Percentiles rank a stretch among this genome's conserved stretches.
phyloP scores from a whole-genome alignment of 2,329 filamentous ascomycete genomes.

The Phyllosticta citrichinensis region DNA sequence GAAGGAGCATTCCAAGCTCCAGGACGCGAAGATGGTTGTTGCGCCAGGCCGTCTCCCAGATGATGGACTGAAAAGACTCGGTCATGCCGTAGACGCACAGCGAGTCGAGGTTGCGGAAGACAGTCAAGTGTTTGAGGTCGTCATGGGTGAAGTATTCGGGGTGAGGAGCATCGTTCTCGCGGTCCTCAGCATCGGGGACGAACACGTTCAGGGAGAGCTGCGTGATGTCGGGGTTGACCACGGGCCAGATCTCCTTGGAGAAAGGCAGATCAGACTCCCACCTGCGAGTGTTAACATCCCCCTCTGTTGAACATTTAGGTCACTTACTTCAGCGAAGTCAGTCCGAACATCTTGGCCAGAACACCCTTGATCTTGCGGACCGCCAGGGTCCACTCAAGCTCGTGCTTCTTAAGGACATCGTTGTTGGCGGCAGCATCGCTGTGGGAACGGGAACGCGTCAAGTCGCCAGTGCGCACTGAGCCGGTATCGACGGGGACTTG shows the following conservation, averaged over 20 bases:
- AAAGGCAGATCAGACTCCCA: constrained; percentile 23
- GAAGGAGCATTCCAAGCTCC: constrained; percentile 20
- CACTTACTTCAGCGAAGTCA: constrained; percentile 23
- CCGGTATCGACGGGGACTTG: constrained; percentile 5
- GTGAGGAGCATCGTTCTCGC: constrained; percentile 11
- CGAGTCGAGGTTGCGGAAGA: constrained; percentile 18
- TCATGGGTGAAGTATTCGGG: constrained; percentile 17
- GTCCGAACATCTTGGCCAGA: constrained; percentile 15
- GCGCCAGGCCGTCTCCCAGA: constrained; percentile 23
- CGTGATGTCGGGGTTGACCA: constrained; percentile 16
- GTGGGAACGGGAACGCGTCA: constrained; percentile 7
- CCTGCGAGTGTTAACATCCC: constrained; percentile 12
- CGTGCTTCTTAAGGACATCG: not conserved
- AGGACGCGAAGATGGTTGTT: constrained; percentile 19
- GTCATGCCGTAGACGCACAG: constrained; percentile 22
- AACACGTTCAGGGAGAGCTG: constrained; percentile 23
- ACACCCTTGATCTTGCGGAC: constrained; percentile 15
- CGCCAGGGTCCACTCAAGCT: constrained; percentile 16
- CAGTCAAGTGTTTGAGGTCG: constrained; percentile 18
- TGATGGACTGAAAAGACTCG: constrained; percentile 19
- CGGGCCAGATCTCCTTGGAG: constrained; percentile 16
- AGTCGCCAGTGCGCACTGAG: not conserved
- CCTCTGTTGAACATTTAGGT: not conserved
- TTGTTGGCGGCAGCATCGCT: not conserved
- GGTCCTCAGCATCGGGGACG: constrained; percentile 15